Percentiles rank a stretch among this genome's conserved stretches.
Evolutionary conservation across 2,329 filamentous ascomycete species (phyloP).

Genomic region (Ophiostoma angusticollis): DNA sequence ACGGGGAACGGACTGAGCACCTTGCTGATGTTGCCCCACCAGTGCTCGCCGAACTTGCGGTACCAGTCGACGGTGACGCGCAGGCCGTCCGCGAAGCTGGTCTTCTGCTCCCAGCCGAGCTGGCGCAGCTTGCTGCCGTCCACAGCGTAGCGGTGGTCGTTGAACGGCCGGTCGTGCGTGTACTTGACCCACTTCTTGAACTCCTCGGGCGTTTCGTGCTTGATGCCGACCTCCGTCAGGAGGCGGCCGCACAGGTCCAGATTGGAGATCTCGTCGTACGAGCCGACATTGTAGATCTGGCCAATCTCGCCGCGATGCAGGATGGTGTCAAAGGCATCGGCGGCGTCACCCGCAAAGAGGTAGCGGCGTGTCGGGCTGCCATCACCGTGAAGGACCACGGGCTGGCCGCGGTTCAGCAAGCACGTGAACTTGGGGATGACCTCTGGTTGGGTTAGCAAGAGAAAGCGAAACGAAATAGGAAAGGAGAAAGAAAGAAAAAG

Average conservation of each 20-base stretch:
- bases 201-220: constrained; percentile 35
- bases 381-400: constrained; percentile 63
- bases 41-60: constrained; percentile 47
- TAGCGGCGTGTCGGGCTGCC: constrained; percentile 64
- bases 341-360: constrained; percentile 66
- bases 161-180: constrained; percentile 66
- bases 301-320: constrained; percentile 63
- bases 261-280: constrained; percentile 66
- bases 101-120: constrained; percentile 59
- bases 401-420: constrained; percentile 51
- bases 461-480: neutral
- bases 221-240: constrained; percentile 47
- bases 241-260: constrained; percentile 53
- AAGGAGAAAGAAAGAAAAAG: neutral
- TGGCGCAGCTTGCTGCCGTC: constrained; percentile 54
- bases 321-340: constrained; percentile 73
- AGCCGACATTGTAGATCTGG: constrained; percentile 73
- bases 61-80: constrained; percentile 59
- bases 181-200: constrained; percentile 57
- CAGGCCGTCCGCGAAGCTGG: constrained; percentile 50
- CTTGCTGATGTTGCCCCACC: constrained; percentile 61
- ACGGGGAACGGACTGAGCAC: constrained; percentile 56
- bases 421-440: constrained; percentile 75
- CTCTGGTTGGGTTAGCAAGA: constrained; percentile 35
- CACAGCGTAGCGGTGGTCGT: constrained; percentile 61